Conservation (phyloP, 2,329 filamentous ascomycete species). For the Calycina marina region DNA sequence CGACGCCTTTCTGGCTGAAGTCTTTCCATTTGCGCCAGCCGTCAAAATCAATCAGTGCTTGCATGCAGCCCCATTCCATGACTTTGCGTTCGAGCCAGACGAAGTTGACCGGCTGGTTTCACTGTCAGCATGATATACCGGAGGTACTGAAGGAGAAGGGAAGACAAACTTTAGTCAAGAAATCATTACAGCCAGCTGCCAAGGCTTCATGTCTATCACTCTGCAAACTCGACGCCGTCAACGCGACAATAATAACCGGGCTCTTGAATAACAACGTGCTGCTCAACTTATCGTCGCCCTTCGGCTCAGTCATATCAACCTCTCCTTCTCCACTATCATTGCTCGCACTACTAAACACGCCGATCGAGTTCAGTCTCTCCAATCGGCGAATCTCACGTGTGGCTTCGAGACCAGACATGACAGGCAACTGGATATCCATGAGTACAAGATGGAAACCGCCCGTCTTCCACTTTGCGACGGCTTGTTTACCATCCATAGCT, state of each 20-base stretch:
- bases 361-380: constrained; percentile 82
- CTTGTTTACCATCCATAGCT: constrained; percentile 90
- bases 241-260: constrained; percentile 91
- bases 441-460: constrained; percentile 92
- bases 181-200: constrained; percentile 94
- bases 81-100: constrained; percentile 96
- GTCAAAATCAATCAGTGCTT: constrained; percentile 95
- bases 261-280: constrained; percentile 73
- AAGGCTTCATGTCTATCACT: constrained; percentile 90
- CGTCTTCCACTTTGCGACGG: constrained; percentile 80
- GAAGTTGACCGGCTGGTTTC: constrained; percentile 74
- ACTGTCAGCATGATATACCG: constrained; percentile 3
- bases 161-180: constrained; percentile 73
- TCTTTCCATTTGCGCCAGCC: constrained; percentile 98
- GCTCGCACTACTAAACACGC: constrained; percentile 66
- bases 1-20: constrained; percentile 30
- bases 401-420: constrained; percentile 91
- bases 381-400: constrained; percentile 87
- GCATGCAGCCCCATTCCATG: constrained; percentile 99
- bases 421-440: constrained; percentile 96
- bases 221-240: constrained; percentile 88
- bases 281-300: constrained; percentile 53
- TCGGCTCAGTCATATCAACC: constrained; percentile 29
- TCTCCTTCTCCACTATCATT: constrained; percentile 36
- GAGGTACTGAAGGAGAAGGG: neutral